These are phyloP conservation scores for Nectriaceae sp. DNA, from an alignment of 2,329 filamentous ascomycete genomes.

Conservation along the genomic window DNA sequence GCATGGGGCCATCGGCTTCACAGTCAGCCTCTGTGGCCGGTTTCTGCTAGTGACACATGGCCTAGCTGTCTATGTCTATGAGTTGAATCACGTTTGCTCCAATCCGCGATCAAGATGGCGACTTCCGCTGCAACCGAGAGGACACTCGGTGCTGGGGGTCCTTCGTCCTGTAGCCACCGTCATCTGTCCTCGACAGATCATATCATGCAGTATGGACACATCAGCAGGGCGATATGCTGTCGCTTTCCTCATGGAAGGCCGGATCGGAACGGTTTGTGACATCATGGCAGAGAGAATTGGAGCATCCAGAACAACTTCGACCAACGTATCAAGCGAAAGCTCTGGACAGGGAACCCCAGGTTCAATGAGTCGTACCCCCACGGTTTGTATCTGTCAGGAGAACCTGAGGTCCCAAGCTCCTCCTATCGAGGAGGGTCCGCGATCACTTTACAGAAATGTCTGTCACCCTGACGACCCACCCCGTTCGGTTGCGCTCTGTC, in stretches of 20 bases:
- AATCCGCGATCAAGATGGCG: constrained; percentile 22
- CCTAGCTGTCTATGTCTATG: constrained; percentile 58
- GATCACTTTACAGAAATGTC: constrained; percentile 45
- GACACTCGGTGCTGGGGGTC: constrained; percentile 24
- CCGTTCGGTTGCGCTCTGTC: constrained; percentile 65
- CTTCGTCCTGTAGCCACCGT: constrained; percentile 53
- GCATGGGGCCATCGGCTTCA: constrained; percentile 41
- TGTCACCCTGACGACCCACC: constrained; percentile 64
- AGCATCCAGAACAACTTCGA: constrained; percentile 9
- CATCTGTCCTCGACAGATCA: constrained; percentile 55
- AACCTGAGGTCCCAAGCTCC: constrained; percentile 23
- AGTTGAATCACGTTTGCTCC: constrained; percentile 39
- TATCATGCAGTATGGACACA: constrained; percentile 65
- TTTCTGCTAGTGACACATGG: constrained; percentile 59
- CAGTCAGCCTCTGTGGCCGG: constrained; percentile 57
- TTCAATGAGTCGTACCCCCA: constrained; percentile 5
- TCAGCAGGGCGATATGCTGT: constrained; percentile 56
- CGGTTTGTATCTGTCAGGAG: constrained; percentile 26
- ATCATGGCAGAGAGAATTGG: constrained; percentile 33
- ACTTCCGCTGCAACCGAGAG: constrained; percentile 26
- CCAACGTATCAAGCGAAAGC: constrained; percentile 8
- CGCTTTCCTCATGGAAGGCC: constrained; percentile 60
- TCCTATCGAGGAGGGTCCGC: constrained; percentile 33
- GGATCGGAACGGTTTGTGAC: constrained; percentile 63
- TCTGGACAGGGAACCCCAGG: constrained; percentile 11